Percentiles rank a stretch among this genome's conserved stretches.
Conservation (phyloP, 306 rosid species). For the Styphnolobium japonicum region DNA sequence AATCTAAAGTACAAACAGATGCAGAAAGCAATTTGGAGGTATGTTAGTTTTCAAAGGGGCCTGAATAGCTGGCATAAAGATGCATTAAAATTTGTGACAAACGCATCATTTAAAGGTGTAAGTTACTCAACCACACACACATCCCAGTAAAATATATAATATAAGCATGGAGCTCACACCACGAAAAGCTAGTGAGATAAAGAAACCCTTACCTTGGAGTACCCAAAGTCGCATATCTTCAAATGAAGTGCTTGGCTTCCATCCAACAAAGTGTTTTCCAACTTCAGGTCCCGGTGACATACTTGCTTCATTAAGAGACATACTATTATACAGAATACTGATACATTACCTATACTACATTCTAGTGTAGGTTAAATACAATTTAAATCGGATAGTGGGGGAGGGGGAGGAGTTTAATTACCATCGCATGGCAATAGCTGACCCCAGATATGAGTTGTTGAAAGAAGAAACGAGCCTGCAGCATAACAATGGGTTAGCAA, state of each 20-base stretch:
- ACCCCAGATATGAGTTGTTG: constrained; percentile 98
- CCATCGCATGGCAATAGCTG: constrained; percentile 93
- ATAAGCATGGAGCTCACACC: background rate
- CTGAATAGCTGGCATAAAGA: background rate
- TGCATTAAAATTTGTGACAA: background rate
- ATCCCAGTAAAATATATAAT: background rate
- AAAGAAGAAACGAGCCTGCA: constrained; percentile 96
- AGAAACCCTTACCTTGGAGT: constrained; percentile 67
- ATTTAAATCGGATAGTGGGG: background rate
- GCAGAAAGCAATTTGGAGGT: background rate
- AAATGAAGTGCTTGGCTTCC: constrained; percentile 82
- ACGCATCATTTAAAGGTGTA: background rate
- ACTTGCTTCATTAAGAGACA: constrained; percentile 71
- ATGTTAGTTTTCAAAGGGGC: background rate
- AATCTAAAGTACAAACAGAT: background rate
- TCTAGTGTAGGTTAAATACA: background rate
- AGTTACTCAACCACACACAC: background rate
- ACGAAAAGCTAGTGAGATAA: background rate
- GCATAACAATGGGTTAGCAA: constrained; percentile 17
- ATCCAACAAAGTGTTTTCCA: constrained; percentile 94
- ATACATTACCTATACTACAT: background rate
- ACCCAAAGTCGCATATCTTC: constrained; percentile 97
- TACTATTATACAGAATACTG: background rate
- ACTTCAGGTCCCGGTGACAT: constrained; percentile 93
- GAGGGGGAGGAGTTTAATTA: constrained; percentile 31